phyloP scores from a whole-genome alignment of 2,329 filamentous ascomycete genomes.

The Mariannaea sp. region DNA sequence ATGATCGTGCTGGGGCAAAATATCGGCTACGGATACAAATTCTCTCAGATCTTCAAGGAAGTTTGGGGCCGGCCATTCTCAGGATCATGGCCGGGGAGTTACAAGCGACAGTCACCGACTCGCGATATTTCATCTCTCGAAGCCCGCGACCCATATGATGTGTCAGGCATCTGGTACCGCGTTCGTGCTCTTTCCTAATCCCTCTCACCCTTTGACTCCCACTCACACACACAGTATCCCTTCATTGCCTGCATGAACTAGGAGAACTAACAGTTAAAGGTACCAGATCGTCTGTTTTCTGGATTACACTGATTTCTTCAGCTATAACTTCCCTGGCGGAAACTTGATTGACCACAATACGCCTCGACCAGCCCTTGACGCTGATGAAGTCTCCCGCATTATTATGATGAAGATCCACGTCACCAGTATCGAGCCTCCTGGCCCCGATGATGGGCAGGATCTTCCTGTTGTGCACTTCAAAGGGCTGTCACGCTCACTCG shows the following conservation, averaged over 20 bases:
- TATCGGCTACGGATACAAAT: constrained; percentile 54
- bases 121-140: constrained; percentile 52
- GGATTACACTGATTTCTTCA: constrained; percentile 74
- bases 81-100: constrained; percentile 59
- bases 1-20: constrained; percentile 72
- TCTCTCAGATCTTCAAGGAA: constrained; percentile 52
- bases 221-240: too few relatives aligned
- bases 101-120: constrained; percentile 43
- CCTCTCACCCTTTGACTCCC: background rate
- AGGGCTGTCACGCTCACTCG: constrained; percentile 65
- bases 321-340: constrained; percentile 68
- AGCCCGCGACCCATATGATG: constrained; percentile 68
- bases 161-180: constrained; percentile 73
- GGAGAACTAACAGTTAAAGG: constrained; percentile 26
- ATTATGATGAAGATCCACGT: constrained; percentile 71
- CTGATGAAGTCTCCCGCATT: constrained; percentile 70
- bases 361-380: constrained; percentile 59
- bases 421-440: constrained; percentile 63
- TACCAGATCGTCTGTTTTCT: constrained; percentile 53
- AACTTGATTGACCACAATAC: constrained; percentile 47
- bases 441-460: constrained; percentile 59
- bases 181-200: constrained; percentile 45
- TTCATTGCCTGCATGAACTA: background rate
- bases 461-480: constrained; percentile 71
- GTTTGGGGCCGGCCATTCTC: constrained; percentile 62